Conservation (phyloP, 2,329 filamentous ascomycete genomes). For the Colletotrichum destructivum region DNA sequence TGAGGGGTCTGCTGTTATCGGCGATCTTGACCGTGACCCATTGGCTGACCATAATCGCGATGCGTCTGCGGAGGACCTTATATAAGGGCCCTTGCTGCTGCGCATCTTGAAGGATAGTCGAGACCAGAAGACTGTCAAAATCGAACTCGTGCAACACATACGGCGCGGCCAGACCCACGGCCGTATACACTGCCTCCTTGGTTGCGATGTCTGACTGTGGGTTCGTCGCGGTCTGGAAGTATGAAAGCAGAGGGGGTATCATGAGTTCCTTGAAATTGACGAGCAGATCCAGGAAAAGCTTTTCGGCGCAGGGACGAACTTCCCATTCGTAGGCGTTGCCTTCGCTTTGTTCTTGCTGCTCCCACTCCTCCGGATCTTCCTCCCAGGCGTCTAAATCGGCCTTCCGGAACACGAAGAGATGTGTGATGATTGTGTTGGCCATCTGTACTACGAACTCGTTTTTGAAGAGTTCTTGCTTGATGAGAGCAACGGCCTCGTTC, state of each 20-base stretch:
- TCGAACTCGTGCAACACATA: slow-evolving; percentile 83
- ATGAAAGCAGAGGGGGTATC: slow-evolving; percentile 82
- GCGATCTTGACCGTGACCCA: slow-evolving; percentile 88
- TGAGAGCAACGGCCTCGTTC: slow-evolving; percentile 74
- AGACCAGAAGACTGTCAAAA: slow-evolving; percentile 84
- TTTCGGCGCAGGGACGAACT: slow-evolving; percentile 92
- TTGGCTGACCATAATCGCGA: slow-evolving; percentile 89
- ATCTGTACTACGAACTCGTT: slow-evolving; percentile 84
- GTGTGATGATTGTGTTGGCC: slow-evolving; percentile 87
- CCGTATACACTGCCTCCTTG: slow-evolving; percentile 96
- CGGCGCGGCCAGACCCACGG: slow-evolving; percentile 87
- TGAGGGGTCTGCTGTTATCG: slow-evolving; percentile 76
- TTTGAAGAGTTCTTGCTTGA: slow-evolving; percentile 83
- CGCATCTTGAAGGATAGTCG: slow-evolving; percentile 83
- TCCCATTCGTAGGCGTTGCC: slow-evolving; percentile 93
- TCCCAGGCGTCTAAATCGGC: slow-evolving; percentile 93
- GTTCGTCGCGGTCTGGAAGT: slow-evolving; percentile 85
- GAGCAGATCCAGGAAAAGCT: slow-evolving; percentile 91
- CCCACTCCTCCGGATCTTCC: slow-evolving; percentile 96
- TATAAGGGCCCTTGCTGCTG: slow-evolving; percentile 75
- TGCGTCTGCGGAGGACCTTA: slow-evolving; percentile 88
- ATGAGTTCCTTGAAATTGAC: slow-evolving; percentile 90
- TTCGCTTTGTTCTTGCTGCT: slow-evolving; percentile 87
- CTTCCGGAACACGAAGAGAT: slow-evolving; percentile 89
- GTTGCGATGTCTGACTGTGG: slow-evolving; percentile 78